Percentiles rank a stretch among this genome's conserved stretches.
Conservation (phyloP, 352 stramenopile species). For the Phytophthora syringae region DNA sequence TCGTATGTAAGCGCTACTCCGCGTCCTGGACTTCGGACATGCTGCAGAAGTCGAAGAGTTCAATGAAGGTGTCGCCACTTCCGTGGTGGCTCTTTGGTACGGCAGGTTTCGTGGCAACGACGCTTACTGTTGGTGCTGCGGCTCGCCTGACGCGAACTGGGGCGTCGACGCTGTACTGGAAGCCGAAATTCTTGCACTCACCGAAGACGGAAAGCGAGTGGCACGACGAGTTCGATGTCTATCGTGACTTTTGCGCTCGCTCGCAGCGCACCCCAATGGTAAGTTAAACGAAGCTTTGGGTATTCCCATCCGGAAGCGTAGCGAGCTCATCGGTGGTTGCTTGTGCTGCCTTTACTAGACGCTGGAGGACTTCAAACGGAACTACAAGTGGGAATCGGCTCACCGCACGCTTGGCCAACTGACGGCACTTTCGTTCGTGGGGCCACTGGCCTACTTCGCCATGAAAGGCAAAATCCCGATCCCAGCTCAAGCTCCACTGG, state of each 20-base stretch:
- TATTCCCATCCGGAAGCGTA: not conserved
- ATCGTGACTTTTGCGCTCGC: conserved; percentile 95
- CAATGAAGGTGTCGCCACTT: conserved; percentile 57
- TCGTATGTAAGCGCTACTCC: conserved; percentile 28
- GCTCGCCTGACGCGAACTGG: conserved; percentile 95
- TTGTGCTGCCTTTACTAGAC: conserved; percentile 52
- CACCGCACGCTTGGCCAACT: conserved; percentile 94
- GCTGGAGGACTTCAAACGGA: conserved; percentile 96
- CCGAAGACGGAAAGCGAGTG: conserved; percentile 91
- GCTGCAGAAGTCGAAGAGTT: conserved; percentile 39
- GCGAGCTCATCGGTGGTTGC: not conserved
- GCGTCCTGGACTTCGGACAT: conserved; percentile 37
- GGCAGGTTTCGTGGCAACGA: conserved; percentile 90
- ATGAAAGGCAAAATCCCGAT: conserved; percentile 71
- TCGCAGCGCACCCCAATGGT: conserved; percentile 90
- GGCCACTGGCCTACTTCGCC: conserved; percentile 93
- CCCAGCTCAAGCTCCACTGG: conserved; percentile 52
- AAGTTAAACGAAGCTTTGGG: not conserved
- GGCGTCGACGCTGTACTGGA: conserved; percentile 96
- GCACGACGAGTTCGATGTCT: conserved; percentile 93
- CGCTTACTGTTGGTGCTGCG: conserved; percentile 96
- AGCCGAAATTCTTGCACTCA: conserved; percentile 81
- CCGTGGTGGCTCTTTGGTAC: conserved; percentile 95
- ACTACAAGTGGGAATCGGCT: conserved; percentile 92
- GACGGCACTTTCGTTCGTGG: conserved; percentile 91